Base-by-base conservation (phyloP, 208 protist genomes). In the Tritrichomonas foetus region DNA sequence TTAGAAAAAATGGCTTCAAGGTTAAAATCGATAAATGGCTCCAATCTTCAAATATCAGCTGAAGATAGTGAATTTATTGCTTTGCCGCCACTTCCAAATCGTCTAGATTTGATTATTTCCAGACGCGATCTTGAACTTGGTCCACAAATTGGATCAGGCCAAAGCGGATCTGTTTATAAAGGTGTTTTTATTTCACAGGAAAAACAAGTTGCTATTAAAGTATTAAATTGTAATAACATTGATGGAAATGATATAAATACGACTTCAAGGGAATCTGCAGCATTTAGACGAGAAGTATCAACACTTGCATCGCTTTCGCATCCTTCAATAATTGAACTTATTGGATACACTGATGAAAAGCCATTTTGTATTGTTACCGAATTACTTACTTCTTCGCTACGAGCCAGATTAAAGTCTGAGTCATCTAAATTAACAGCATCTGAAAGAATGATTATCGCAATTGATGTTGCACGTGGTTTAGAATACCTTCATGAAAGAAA, bases 401-500 rank as follows among this genome's bases (percentile, higher is more conserved):
- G 33, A 27, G 41, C 33, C 20, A 2, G 13, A 5, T 47, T 89
- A 11, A 53, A 57, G 20, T 61, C 53, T 61, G 53, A 61, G 5
- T 61, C 53, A 22, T 20, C 44, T 33, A 14, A 53, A 33, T 57
- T 89, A 53, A 89, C 20, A 20, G 20, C 47, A 9, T 47, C 78
- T 33, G 41, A 82, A 41, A 30, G 74, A 16, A 47, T 39, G 3
- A 27, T 82, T 82, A 94, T 96, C 30, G 95, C 95, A 5, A 47
- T 94, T 49, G 95, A 95, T 53, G 74, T 96, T 33, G 80, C 95
- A 11, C 36, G 66, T 30, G 95, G 74, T 9, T 95, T 96, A 95
- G 94, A 93, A n/a, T 96, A 96, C 80, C 69, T 96, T 20, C 95
- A 96, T 33, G 94, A 72, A 5, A 66, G 93, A 49, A 94, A 94